Percentiles rank a stretch among this genome's conserved stretches.
These are phyloP conservation scores for Epichloe scottii DNA, from an alignment of 2,329 filamentous ascomycete genomes.

Conservation along the genomic window DNA sequence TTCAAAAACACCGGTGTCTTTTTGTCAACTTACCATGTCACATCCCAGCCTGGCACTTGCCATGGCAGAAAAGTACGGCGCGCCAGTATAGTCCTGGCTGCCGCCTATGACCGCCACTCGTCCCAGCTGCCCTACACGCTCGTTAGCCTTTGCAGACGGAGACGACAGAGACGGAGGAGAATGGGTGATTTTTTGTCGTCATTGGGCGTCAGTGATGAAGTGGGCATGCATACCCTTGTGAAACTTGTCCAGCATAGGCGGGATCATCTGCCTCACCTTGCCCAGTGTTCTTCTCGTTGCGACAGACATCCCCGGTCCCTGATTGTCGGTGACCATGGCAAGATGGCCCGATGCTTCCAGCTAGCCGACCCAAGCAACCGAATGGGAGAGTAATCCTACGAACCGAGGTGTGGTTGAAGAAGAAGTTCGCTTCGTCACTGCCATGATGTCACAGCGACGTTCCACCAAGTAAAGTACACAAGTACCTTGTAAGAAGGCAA, in stretches of 20 bases:
- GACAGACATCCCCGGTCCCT: conserved; percentile 43
- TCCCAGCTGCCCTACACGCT: conserved; percentile 67
- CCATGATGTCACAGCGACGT: too few relatives aligned
- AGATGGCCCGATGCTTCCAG: background rate
- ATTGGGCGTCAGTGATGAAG: too few relatives aligned
- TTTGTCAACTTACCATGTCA: conserved; percentile 62
- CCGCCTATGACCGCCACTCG: conserved; percentile 89
- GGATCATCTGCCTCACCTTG: conserved; percentile 81
- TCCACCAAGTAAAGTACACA: too few relatives aligned
- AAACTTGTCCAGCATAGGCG: conserved; percentile 88
- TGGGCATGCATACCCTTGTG: conserved; percentile 63
- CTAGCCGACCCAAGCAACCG: too few relatives aligned
- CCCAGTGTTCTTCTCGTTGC: conserved; percentile 62
- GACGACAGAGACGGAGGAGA: conserved; percentile 5
- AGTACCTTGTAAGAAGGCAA: too few relatives aligned
- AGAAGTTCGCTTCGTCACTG: too few relatives aligned
- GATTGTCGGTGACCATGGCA: conserved; percentile 13
- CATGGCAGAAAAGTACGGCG: conserved; percentile 96
- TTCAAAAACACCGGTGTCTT: background rate
- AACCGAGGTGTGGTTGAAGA: too few relatives aligned
- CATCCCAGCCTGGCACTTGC: conserved; percentile 82
- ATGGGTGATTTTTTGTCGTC: too few relatives aligned
- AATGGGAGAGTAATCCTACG: too few relatives aligned
- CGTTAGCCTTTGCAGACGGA: background rate
- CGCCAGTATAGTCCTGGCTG: conserved; percentile 91